These are phyloP conservation scores for Mucuna pruriens DNA, from an alignment of 306 rosid genomes.

Conservation along the genomic window DNA sequence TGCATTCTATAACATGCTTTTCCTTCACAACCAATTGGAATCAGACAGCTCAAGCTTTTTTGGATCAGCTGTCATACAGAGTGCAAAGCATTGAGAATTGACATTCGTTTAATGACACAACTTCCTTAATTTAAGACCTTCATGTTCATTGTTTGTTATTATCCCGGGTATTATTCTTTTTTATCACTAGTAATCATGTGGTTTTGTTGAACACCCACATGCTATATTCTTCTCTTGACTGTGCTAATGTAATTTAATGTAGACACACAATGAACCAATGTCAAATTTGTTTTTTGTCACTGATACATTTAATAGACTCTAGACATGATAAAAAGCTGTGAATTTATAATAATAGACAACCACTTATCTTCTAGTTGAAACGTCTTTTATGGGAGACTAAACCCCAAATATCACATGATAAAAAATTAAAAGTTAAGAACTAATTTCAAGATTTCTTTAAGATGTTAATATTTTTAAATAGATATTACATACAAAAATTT, in stretches of 20 bases:
- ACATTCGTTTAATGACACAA: conserved; percentile 41
- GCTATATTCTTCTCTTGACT: conserved; percentile 47
- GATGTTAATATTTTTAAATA: too few species aligned
- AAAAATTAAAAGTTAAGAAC: too few species aligned
- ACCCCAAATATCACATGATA: too few species aligned
- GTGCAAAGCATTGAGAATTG: conserved; percentile 48
- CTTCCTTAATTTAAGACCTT: conserved; percentile 43
- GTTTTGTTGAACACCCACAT: conserved; percentile 56
- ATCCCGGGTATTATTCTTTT: conserved; percentile 25
- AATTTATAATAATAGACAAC: conserved; percentile 16
- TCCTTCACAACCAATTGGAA: conserved; percentile 52
- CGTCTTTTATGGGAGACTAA: too few species aligned
- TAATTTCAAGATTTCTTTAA: too few species aligned
- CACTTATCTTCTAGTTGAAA: conserved; percentile 24
- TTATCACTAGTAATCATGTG: conserved; percentile 58
- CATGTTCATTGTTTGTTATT: conserved; percentile 42
- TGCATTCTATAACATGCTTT: conserved; percentile 54
- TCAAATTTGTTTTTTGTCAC: conserved; percentile 35
- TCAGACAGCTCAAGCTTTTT: conserved; percentile 57
- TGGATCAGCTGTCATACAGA: conserved; percentile 49
- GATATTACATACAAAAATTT: too few species aligned
- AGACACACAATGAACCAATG: conserved; percentile 31
- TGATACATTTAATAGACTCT: conserved; percentile 36
- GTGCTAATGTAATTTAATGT: conserved; percentile 37
- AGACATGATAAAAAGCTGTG: conserved; percentile 1